Evolutionary conservation across 169 alveolate genomes (phyloP).

Genomic region (Eimeria maxima): DNA sequence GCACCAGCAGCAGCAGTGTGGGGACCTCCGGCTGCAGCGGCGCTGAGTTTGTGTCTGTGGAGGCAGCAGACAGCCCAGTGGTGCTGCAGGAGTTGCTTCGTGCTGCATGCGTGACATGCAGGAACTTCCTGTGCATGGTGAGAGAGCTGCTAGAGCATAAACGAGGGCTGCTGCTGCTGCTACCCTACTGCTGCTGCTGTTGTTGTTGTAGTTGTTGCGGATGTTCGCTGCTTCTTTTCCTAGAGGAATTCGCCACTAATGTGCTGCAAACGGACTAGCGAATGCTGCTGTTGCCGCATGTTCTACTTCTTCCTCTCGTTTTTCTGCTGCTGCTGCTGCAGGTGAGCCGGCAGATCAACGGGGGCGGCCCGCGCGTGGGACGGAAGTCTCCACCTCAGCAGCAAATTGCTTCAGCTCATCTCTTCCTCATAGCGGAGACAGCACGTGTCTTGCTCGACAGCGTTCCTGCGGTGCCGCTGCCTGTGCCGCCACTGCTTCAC

Average conservation of each 20-base stretch:
- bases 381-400: constrained; percentile 53
- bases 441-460: background rate
- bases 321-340: constrained; percentile 47
- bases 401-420: constrained; percentile 52
- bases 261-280: background rate
- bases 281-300: background rate
- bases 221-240: background rate
- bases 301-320: background rate
- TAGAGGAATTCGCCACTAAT: background rate
- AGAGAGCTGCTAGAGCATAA: background rate
- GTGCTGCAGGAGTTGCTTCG: constrained; percentile 74
- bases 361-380: constrained; percentile 36
- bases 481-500: constrained; percentile 41
- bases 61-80: constrained; percentile 74
- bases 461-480: constrained; percentile 57
- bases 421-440: constrained; percentile 42
- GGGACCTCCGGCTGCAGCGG: constrained; percentile 8
- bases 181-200: constrained; percentile 1
- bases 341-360: constrained; percentile 70
- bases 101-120: constrained; percentile 4
- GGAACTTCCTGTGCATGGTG: constrained; percentile 64
- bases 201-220: background rate
- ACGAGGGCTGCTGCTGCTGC: constrained; percentile 1
- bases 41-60: constrained; percentile 34
- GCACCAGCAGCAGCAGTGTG: background rate